These are phyloP conservation scores for Backusella circina DNA, from an alignment of 192 early-diverging fungal species.

Conservation along the genomic window DNA sequence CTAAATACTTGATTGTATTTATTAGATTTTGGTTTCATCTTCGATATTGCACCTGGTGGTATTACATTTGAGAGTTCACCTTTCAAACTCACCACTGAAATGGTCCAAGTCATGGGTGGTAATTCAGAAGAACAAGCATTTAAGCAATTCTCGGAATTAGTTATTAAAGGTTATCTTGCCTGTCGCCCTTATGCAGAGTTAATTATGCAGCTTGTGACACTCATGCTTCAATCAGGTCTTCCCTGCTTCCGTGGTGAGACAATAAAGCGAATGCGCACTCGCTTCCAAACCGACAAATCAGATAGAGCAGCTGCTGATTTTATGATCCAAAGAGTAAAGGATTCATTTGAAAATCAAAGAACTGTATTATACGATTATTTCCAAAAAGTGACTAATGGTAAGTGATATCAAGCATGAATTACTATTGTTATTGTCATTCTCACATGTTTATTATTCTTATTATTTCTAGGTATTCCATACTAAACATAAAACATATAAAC, in stretches of 20 bases:
- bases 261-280: constrained; percentile 70
- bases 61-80: constrained; percentile 93
- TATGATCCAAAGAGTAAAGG: constrained; percentile 86
- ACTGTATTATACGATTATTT: constrained; percentile 82
- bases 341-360: constrained; percentile 91
- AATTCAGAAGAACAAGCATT: constrained; percentile 75
- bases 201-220: constrained; percentile 81
- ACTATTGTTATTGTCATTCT: neutral
- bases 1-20: neutral
- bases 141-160: constrained; percentile 85
- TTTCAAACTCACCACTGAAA: constrained; percentile 97
- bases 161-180: constrained; percentile 90
- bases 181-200: constrained; percentile 87
- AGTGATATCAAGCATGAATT: neutral
- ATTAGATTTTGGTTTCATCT: constrained; percentile 96
- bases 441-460: neutral
- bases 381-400: constrained; percentile 82
- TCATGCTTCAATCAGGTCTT: constrained; percentile 95
- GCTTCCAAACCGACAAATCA: constrained; percentile 87
- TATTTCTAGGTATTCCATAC: neutral
- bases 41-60: constrained; percentile 97
- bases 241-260: constrained; percentile 99
- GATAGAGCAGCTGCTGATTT: constrained; percentile 93
- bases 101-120: constrained; percentile 95
- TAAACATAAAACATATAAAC: neutral